Base-by-base conservation (phyloP, 2,329 filamentous ascomycete species). In the Nectriaceae sp. region DNA sequence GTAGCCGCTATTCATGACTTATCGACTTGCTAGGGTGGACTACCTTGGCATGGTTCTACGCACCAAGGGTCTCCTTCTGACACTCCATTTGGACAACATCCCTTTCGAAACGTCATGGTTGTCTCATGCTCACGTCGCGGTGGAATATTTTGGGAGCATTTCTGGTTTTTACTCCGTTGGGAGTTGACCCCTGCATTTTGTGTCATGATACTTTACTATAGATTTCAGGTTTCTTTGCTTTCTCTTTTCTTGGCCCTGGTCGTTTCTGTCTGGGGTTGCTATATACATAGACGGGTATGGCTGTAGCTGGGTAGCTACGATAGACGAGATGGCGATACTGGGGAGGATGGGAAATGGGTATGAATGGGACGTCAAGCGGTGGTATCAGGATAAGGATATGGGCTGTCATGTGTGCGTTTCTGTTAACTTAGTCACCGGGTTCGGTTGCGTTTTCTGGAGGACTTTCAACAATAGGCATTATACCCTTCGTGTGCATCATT, bases 391-490 rank as follows among this genome's bases (percentile, higher is more conserved):
- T 43, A 37, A 43, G 43, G 50, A 31, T 47, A 49, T 45, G 41
- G 46, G 46, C 36, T 31, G 13, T 40, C 26, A 44, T 55, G 38
- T 46, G 51, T 29, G 40, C 46, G 38, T 50, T 50, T 35, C 20
- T 51, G 42, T 48, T 46, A 40, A 39, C 36, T 42, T 55, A 59
- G 47, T 42, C 42, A 44, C 33, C 33, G 43, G 49, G 47, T 48
- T 49, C 35, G 43, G 44, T 46, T 36, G 50, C 49, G 44, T 50
- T 52, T 51, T 53, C 42, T 36, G 47, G 43, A 46, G 47, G 50
- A 57, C 50, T 45, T 41, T 57, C 44, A 58, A 56, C 59, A 63
- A 63, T 60, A 63, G 60, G 60, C 60, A 63, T 63, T 63, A 63
- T 63, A 63, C 60, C 60, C 60, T 62, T 51, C 52, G 41, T 63